A percentile compares a stretch with the other conserved stretches of the same genome.
Conservation (phyloP, 2,329 filamentous ascomycete species). For the Gyromitra esculenta region DNA sequence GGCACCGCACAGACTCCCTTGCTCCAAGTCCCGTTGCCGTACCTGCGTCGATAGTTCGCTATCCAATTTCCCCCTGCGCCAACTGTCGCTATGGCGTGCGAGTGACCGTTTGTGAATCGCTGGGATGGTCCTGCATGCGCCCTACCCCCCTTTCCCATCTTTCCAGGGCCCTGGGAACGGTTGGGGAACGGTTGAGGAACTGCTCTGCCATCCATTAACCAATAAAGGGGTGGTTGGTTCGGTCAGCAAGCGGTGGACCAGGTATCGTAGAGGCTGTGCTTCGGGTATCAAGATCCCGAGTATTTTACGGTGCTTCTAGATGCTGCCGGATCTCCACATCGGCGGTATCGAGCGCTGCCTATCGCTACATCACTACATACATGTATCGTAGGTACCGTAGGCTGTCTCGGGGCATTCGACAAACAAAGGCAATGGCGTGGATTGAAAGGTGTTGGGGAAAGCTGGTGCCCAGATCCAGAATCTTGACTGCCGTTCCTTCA, state of each 20-base stretch:
- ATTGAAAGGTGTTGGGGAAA: background rate
- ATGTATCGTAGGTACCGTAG: background rate
- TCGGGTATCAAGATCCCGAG: slow-evolving; percentile 36
- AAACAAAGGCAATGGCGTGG: slow-evolving; percentile 10
- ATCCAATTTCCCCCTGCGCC: slow-evolving; percentile 48
- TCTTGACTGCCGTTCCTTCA: slow-evolving; percentile 17
- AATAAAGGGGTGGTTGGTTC: slow-evolving; percentile 8
- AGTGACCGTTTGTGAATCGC: slow-evolving; percentile 41
- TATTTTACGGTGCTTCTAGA: slow-evolving; percentile 1
- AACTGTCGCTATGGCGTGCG: slow-evolving; percentile 28
- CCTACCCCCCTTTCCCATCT: slow-evolving; percentile 9
- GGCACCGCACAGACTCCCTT: slow-evolving; percentile 42
- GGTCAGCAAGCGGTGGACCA: background rate
- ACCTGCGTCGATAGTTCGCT: slow-evolving; percentile 33
- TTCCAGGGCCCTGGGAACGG: background rate
- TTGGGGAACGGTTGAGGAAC: background rate
- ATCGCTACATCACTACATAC: background rate
- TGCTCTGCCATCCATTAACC: background rate
- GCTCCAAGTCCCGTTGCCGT: slow-evolving; percentile 37
- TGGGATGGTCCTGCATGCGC: slow-evolving; percentile 21
- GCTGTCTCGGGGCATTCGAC: slow-evolving; percentile 16
- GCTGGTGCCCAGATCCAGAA: slow-evolving; percentile 11
- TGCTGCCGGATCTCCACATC: slow-evolving; percentile 30
- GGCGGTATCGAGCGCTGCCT: slow-evolving; percentile 12
- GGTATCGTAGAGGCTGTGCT: slow-evolving; percentile 9